These are phyloP conservation scores for Dalbergia cultrata DNA, from an alignment of 306 rosid genomes.

Conservation along the genomic window DNA sequence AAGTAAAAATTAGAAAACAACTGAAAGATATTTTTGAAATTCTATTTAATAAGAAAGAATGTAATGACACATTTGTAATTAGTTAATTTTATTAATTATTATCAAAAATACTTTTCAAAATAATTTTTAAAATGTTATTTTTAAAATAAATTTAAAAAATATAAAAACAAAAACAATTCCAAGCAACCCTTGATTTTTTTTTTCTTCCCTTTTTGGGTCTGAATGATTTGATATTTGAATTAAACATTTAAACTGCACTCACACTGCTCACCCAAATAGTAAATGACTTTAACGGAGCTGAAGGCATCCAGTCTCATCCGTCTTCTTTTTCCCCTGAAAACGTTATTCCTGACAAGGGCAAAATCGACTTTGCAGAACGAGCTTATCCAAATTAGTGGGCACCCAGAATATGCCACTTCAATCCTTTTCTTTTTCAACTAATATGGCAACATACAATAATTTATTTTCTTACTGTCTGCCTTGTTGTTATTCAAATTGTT, in stretches of 20 bases:
- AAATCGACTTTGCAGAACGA: constrained; percentile 45
- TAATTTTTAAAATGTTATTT: too few relatives aligned
- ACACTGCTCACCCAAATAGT: background rate
- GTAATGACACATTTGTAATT: too few relatives aligned
- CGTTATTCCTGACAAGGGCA: constrained; percentile 26
- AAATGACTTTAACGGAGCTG: background rate
- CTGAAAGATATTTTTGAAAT: too few relatives aligned
- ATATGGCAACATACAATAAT: background rate
- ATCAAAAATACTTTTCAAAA: too few relatives aligned
- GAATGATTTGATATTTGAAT: background rate
- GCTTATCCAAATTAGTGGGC: constrained; percentile 70
- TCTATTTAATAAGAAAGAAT: too few relatives aligned
- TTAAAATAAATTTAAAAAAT: too few relatives aligned
- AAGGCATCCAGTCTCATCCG: background rate
- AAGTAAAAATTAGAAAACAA: too few relatives aligned
- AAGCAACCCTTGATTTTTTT: too few relatives aligned
- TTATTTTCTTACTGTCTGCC: background rate
- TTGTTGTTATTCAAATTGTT: background rate
- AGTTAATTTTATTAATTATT: too few relatives aligned
- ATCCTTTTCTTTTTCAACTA: constrained; percentile 1
- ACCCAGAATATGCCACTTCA: constrained; percentile 54
- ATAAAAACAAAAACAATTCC: too few relatives aligned
- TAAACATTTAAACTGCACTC: background rate
- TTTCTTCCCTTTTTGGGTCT: too few relatives aligned
- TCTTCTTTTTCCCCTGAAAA: background rate